A percentile compares a stretch with the other conserved stretches of the same genome.
Conservation (phyloP, 768 basidiomycete species). For the Chiua virens region DNA sequence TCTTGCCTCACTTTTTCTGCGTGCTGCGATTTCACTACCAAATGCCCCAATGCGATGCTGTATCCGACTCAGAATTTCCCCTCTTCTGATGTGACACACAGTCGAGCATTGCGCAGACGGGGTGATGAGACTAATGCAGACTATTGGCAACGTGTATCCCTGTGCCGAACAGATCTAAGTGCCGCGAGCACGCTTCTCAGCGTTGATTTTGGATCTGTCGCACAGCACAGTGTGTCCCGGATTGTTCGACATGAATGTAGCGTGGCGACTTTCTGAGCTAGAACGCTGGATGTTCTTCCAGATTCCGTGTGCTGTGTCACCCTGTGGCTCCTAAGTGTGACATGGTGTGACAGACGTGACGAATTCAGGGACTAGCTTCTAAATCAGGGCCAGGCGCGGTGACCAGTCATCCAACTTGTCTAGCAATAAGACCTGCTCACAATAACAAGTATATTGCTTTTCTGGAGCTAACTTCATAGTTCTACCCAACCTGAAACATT, state of each 20-base stretch:
- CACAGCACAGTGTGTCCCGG: slow-evolving; percentile 3
- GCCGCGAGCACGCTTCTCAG: slow-evolving; percentile 3
- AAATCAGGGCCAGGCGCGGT: too few relatives aligned
- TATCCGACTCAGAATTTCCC: slow-evolving; percentile 1
- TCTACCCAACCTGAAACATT: background rate
- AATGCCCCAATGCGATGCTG: slow-evolving; percentile 18
- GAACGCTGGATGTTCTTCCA: slow-evolving; percentile 2
- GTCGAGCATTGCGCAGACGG: background rate
- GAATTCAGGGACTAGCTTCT: background rate
- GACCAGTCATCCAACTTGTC: background rate
- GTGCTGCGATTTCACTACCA: slow-evolving; percentile 22
- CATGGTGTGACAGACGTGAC: slow-evolving; percentile 1
- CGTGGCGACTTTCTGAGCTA: slow-evolving; percentile 1
- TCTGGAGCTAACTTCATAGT: too few relatives aligned
- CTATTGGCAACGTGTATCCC: slow-evolving; percentile 15
- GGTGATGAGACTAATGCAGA: slow-evolving; percentile 1
- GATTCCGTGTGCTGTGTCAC: slow-evolving; percentile 14
- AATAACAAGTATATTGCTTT: too few relatives aligned
- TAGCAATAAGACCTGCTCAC: background rate
- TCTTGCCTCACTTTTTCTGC: slow-evolving; percentile 30
- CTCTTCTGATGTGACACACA: slow-evolving; percentile 16
- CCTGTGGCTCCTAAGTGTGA: background rate
- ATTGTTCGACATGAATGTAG: background rate
- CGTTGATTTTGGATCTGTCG: slow-evolving; percentile 5
- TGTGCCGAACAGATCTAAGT: slow-evolving; percentile 8